These are phyloP conservation scores for Hypoxylon fuscum DNA, from an alignment of 495 filamentous ascomycete genomes.

Conservation along the genomic window DNA sequence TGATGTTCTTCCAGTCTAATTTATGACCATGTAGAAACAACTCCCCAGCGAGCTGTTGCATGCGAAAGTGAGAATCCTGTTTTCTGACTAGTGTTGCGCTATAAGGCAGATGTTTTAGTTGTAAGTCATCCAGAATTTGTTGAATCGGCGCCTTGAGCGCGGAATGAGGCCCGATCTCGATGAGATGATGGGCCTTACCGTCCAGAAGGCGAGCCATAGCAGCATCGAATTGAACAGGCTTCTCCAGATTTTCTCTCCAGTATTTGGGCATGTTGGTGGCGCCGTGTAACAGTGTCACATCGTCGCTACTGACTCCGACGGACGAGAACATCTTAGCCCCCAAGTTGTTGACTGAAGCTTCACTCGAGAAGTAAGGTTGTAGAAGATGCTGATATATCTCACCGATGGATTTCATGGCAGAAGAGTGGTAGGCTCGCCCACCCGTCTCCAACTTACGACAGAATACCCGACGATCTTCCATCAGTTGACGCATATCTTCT, in stretches of 20 bases:
- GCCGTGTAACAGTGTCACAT: too few relatives aligned
- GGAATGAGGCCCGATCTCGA: neutral
- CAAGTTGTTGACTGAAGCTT: neutral
- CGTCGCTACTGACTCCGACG: neutral
- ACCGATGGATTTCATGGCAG: conserved; percentile 48
- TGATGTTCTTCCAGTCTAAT: conserved; percentile 33
- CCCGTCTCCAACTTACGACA: conserved; percentile 30
- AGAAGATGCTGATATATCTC: conserved; percentile 38
- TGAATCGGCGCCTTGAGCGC: neutral
- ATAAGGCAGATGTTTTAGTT: conserved; percentile 18
- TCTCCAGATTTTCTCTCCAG: conserved; percentile 3
- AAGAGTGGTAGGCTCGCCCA: conserved; percentile 55
- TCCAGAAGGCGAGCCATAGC: neutral
- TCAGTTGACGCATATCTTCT: conserved; percentile 32
- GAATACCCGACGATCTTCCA: conserved; percentile 47
- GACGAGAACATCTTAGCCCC: neutral
- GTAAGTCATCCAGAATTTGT: too few relatives aligned
- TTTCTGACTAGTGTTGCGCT: conserved; percentile 21
- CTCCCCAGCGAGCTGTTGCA: conserved; percentile 44
- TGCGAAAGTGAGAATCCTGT: neutral
- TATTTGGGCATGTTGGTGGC: neutral
- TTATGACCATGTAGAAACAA: conserved; percentile 46
- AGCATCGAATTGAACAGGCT: neutral
- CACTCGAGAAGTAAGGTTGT: neutral
- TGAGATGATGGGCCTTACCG: neutral